Evolutionary conservation across 2,329 filamentous ascomycete genomes (phyloP).

Genomic region (Cytospora piceae): DNA sequence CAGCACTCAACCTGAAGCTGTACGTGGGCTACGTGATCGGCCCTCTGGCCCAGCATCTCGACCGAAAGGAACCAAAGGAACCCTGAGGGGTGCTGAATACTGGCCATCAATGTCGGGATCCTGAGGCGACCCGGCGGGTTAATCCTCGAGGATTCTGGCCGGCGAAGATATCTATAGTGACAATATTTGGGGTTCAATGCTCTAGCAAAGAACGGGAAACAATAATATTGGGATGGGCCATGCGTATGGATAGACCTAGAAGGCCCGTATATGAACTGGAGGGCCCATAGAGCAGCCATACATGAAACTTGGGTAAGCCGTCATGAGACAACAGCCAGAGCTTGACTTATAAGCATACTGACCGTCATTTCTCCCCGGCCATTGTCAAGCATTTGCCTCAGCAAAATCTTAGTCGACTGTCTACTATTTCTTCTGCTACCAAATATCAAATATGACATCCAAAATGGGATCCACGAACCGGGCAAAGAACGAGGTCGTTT

Average conservation of each 20-base stretch:
- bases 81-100: not conserved
- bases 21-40: not conserved
- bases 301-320: not conserved
- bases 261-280: not conserved
- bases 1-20: not conserved
- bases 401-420: not conserved
- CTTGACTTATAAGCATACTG: not conserved
- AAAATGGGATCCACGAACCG: not conserved
- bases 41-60: not conserved
- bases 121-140: not conserved
- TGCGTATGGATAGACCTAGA: not conserved
- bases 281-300: not conserved
- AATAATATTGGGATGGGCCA: not conserved
- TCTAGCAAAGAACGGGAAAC: not conserved
- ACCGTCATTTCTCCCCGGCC: not conserved
- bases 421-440: not conserved
- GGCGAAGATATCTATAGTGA: not conserved
- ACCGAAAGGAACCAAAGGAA: not conserved
- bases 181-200: not conserved
- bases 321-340: not conserved
- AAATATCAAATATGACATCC: not conserved
- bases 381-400: not conserved
- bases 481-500: too few relatives aligned
- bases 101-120: not conserved
- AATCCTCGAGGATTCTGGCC: not conserved